Evolutionary conservation across 1,139 yeast species (phyloP).

Genomic region (Diutina rugosa): DNA sequence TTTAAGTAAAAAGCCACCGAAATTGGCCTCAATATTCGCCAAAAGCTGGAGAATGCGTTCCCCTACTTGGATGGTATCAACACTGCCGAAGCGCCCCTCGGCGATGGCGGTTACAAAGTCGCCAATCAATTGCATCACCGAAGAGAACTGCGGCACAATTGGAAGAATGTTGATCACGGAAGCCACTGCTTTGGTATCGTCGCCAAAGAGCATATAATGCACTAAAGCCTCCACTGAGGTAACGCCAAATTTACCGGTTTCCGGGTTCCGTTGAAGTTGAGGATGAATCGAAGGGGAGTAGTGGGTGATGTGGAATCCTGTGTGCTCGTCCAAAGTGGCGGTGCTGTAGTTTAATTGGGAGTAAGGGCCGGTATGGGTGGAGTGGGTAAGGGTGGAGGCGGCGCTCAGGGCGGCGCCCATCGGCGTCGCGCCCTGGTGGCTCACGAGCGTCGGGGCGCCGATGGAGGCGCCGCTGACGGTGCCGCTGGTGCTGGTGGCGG

Average conservation of each 20-base stretch:
- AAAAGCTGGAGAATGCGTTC: slow-evolving; percentile 13
- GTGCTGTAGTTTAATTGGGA: neutral
- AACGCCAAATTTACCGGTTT: slow-evolving; percentile 13
- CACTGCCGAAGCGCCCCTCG: slow-evolving; percentile 11
- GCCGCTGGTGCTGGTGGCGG: neutral
- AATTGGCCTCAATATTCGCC: slow-evolving; percentile 19
- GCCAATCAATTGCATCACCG: slow-evolving; percentile 25
- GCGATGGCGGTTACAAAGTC: slow-evolving; percentile 10
- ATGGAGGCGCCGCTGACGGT: neutral
- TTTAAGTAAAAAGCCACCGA: slow-evolving; percentile 26
- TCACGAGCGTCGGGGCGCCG: neutral
- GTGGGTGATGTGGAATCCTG: neutral
- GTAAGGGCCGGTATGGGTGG: neutral
- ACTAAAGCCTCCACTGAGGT: slow-evolving; percentile 52
- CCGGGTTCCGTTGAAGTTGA: slow-evolving; percentile 41
- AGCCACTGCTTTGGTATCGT: slow-evolving; percentile 9
- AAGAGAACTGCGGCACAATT: neutral
- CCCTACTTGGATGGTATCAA: slow-evolving; percentile 4
- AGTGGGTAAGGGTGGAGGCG: neutral
- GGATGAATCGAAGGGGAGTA: slow-evolving; percentile 39
- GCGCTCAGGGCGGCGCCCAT: neutral
- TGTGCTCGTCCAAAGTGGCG: neutral
- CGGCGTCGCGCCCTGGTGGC: neutral
- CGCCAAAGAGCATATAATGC: slow-evolving; percentile 52
- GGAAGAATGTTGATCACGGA: neutral